Base-by-base conservation (phyloP, 1,139 yeast genomes). In the Nakaseomyces uthaithaninus region DNA sequence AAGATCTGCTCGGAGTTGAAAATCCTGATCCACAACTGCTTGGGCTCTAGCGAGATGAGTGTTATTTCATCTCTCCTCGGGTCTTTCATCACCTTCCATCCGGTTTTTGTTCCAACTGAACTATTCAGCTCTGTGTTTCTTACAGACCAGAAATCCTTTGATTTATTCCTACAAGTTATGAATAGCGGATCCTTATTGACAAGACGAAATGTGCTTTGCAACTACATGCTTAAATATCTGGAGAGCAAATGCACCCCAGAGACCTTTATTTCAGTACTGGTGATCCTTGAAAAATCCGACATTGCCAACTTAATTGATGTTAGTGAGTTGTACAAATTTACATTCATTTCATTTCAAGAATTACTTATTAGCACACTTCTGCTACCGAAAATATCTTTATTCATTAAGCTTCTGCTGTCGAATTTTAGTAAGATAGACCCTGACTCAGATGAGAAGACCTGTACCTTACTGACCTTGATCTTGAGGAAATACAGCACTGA, bases 391-490 rank as follows among this genome's bases (percentile, higher is more conserved):
- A 12, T 31, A 31, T 7, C 24, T 2, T 16, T 16, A 6, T 5
- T 31, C 9, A 31, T 31, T 44, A 39, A 3, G 41, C 33, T 8
- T 22, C 23, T 20, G 27, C 33, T 11, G 45, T 43, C 22, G 47
- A 31, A 12, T 19, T 31, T 31, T 31, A 12, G 25, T n/a, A 31
- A 12, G 16, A 31, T 31, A 4, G 35, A 31, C 8, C 8, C 45
- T 3, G 42, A 37, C 9, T 11, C 15, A 2, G 58, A 55, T 38
- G 49, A 45, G 17, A 35, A 36, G 1, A 42, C 47, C 3, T 54
- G 60, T 24, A 42, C 44, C 19, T 18, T 57, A 11, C 36, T 66
- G 1, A 46, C 55, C 2, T 42, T 62, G 2, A 33, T 58, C 2
- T 19, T 58, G 2, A 43, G 46, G 3, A 36, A 42, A 18, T 37